Evolutionary conservation across 2,329 filamentous ascomycete species (phyloP).

Genomic region (Ramularia endophylla): DNA sequence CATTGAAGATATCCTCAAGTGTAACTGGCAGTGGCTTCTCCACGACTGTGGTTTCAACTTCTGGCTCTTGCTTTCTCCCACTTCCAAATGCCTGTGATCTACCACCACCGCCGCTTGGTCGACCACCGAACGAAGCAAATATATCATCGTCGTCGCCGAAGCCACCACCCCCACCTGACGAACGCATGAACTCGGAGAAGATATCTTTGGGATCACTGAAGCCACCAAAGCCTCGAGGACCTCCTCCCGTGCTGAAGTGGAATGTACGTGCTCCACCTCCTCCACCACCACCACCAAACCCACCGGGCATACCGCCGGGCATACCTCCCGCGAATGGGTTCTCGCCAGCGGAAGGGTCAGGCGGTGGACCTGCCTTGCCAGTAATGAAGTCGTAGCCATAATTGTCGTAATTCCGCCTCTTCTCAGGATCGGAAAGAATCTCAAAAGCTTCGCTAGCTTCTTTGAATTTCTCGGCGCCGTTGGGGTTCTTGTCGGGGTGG

Average conservation of each 20-base stretch:
- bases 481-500: constrained; percentile 95
- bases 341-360: constrained; percentile 46
- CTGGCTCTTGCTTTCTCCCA: constrained; percentile 43
- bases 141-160: constrained; percentile 51
- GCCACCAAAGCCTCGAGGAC: constrained; percentile 60
- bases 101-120: constrained; percentile 37
- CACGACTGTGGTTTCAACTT: constrained; percentile 84
- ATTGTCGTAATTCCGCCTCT: constrained; percentile 91
- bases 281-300: constrained; percentile 48
- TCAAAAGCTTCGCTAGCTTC: constrained; percentile 97
- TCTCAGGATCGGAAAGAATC: constrained; percentile 94
- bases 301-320: constrained; percentile 46
- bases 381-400: constrained; percentile 85
- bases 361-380: constrained; percentile 38
- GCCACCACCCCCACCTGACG: constrained; percentile 44
- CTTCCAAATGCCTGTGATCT: constrained; percentile 31
- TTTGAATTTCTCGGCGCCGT: constrained; percentile 91
- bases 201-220: constrained; percentile 81
- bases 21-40: constrained; percentile 76
- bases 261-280: constrained; percentile 49
- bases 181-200: constrained; percentile 75
- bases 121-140: constrained; percentile 47
- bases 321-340: constrained; percentile 44
- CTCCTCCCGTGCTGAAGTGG: constrained; percentile 56
- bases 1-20: constrained; percentile 82